Base-by-base conservation (phyloP, 1,139 yeast species). In the Blastobotrys ciferrii region DNA sequence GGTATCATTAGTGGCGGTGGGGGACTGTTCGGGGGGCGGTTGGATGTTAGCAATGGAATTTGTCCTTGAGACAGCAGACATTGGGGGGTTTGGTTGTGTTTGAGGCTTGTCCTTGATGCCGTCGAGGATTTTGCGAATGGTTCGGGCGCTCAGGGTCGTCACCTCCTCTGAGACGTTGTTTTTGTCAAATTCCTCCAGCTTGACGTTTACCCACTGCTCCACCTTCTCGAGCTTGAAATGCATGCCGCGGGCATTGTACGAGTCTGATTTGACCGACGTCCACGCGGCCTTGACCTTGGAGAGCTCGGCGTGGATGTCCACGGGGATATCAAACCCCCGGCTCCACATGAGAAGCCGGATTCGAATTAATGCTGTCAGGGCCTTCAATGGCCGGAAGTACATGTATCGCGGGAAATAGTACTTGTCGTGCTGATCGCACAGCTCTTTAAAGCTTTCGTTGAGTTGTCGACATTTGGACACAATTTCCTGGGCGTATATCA, bases 371-470 rank as follows among this genome's bases (percentile, higher is more conserved):
- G 59, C 51, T 4, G 78, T 76, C 33, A 80, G 62, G 0, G 82
- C 78, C 59, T 77, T 78, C 71, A 80, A 66, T 2, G 83, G 81
- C 38, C 83, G 63, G 56, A 77, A 79, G 59, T 76, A 76, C 58
- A 78, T 72, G 53, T 76, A 77, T 1, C 82, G 76, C 1, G 84
- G 84, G 49, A 12, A 23, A 19, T 36, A 36, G 14, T 36, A 36
- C 19, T 23, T 7, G n/a, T 36, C 40, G 18, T 36, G 40, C 3
- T 23, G 25, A 3, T 7, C 40, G 18, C 40, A 36, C 4, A 36
- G 28, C 13, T 36, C n/a, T 4, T 19, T 36, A 28, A 36, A 36
- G 9, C 18, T 19, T 19, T 36, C 40, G 28, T 36, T 36, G 30
- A 36, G 25, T 14, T 19, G 11, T 7, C 40, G 40, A 36, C 40